Conservation (phyloP, 1,284 basidiomycete species). For the Leccinum laetum region DNA sequence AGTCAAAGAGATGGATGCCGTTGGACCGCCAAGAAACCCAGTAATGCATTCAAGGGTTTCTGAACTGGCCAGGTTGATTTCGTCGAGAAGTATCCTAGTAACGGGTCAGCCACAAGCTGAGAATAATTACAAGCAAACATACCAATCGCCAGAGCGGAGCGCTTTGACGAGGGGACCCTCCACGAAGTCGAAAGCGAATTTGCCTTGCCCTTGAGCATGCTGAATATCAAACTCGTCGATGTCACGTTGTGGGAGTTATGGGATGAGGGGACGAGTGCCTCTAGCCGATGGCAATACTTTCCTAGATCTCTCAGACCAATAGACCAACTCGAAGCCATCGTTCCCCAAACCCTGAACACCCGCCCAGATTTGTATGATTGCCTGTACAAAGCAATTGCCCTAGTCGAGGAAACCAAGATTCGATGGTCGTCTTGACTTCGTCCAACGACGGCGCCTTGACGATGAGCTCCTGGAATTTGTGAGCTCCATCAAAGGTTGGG, state of each 20-base stretch:
- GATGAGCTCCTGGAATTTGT: constrained; percentile 76
- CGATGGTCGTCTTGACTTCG: constrained; percentile 73
- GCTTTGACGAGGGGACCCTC: constrained; percentile 98
- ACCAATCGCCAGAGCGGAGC: constrained; percentile 91
- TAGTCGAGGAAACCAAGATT: constrained; percentile 65
- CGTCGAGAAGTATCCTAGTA: constrained; percentile 89
- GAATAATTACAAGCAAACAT: constrained; percentile 25
- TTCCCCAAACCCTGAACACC: constrained; percentile 47
- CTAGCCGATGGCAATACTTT: constrained; percentile 83
- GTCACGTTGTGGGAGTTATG: constrained; percentile 53
- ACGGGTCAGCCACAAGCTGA: constrained; percentile 5
- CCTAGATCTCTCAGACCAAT: constrained; percentile 87
- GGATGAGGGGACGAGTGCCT: constrained; percentile 56
- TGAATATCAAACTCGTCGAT: constrained; percentile 86
- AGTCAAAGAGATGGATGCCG: constrained; percentile 89
- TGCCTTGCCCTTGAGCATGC: constrained; percentile 82
- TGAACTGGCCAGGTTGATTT: constrained; percentile 93
- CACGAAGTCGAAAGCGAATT: constrained; percentile 93
- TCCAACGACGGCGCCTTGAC: constrained; percentile 59
- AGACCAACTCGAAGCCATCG: constrained; percentile 52
- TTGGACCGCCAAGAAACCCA: constrained; percentile 82
- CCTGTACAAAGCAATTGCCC: constrained; percentile 43
- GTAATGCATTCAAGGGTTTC: constrained; percentile 97
- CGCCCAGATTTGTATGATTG: constrained; percentile 67
- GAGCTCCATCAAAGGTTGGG: constrained; percentile 78